Evolutionary conservation across 2,329 filamentous ascomycete genomes (phyloP), one percentile per base, ranked within the genome.

Genomic region (Sarocladium brachiariae): DNA sequence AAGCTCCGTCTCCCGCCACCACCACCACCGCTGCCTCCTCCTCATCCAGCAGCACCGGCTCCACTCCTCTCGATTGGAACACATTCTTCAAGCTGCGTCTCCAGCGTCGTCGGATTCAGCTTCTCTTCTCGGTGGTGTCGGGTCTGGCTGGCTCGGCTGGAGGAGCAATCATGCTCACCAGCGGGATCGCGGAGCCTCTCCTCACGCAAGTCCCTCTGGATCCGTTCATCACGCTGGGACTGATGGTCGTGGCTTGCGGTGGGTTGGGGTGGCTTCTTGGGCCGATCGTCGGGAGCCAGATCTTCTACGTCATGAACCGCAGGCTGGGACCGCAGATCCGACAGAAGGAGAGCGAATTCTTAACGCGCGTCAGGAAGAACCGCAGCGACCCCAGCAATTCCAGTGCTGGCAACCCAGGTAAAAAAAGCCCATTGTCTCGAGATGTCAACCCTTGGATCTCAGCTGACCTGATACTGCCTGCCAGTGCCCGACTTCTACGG

Each of bases 401-500:
- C 55, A 95, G 89, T 35, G 84, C 93, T 59, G 81, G 88, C 49
- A 97, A 97, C 72, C 93, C 93, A 16, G 79, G 81, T n/a, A n/a
- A n/a, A n/a, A n/a, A n/a, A n/a, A n/a, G n/a, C n/a, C n/a, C n/a
- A n/a, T n/a, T n/a, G n/a, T n/a, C n/a, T n/a, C n/a, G 16, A 13
- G 16, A 41, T 43, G 16, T 59, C 65, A 53, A 64, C 50, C 4
- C 25, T n/a, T 7, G 43, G 6, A 8, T 2, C n/a, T 2, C 50
- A 78, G n/a, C n/a, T n/a, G n/a, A n/a, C n/a, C n/a, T n/a, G n/a
- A n/a, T n/a, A n/a, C n/a, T n/a, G n/a, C n/a, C n/a, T n/a, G n/a
- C n/a, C n/a, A n/a, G 88, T 96, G 1, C 91, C 92, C 38, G 93
- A 99, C 66, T 99, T 96, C 71, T 99, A 99, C 63, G 93, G 93